Evolutionary conservation across 2,329 filamentous ascomycete genomes (phyloP).

Genomic region (Colletotrichum lindemuthianum): DNA sequence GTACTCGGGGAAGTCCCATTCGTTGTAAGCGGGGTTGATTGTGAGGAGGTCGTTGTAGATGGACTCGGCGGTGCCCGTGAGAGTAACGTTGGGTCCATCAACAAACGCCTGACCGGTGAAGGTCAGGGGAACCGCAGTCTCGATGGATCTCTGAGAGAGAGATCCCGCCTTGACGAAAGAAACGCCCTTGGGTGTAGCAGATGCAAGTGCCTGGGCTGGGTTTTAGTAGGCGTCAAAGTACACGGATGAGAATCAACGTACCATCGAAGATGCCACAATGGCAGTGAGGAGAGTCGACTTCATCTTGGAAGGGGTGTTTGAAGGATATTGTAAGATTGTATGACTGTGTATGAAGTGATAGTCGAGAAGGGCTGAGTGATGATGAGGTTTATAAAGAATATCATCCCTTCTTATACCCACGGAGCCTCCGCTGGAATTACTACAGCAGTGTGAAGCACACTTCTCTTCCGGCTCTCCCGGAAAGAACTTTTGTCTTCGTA

Average conservation of each 20-base stretch:
- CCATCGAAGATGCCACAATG: constrained; percentile 2
- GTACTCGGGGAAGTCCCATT: constrained; percentile 8
- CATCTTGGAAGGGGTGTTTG: constrained; percentile 1
- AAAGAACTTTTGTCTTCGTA: constrained; percentile 2
- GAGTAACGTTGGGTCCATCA: constrained; percentile 1
- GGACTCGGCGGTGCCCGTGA: constrained; percentile 4
- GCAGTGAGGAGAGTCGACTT: constrained; percentile 1
- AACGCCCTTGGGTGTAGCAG: not conserved
- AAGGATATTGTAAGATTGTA: not conserved
- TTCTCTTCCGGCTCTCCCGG: not conserved
- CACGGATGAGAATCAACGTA: not conserved
- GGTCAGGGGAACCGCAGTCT: not conserved
- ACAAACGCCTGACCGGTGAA: constrained; percentile 2
- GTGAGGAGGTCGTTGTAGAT: not conserved
- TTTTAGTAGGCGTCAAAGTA: not conserved
- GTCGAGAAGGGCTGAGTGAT: not conserved
- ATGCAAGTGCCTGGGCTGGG: not conserved
- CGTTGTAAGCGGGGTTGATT: constrained; percentile 3
- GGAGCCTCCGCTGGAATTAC: not conserved
- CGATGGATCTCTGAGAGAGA: not conserved
- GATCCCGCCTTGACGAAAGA: not conserved
- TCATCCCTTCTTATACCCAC: not conserved
- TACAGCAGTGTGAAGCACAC: not conserved
- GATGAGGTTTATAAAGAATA: not conserved
- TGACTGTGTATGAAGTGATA: not conserved